A percentile compares a stretch with the other conserved stretches of the same genome.
phyloP scores from a whole-genome alignment of 495 filamentous ascomycete species.

The Oidiodendron maius region DNA sequence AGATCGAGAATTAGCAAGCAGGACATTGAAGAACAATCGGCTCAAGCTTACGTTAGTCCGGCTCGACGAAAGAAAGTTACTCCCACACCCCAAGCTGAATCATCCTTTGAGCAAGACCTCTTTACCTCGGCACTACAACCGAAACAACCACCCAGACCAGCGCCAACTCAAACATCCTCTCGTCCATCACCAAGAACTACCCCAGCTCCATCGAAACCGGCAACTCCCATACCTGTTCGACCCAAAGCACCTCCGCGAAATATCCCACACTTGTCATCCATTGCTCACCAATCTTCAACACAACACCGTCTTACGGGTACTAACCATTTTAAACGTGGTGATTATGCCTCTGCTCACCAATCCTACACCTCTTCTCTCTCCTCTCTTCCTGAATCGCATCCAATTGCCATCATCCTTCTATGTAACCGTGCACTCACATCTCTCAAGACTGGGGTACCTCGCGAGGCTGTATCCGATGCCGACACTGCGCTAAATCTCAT shows the following conservation, averaged over 20 bases:
- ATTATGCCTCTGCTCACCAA: slow-evolving; percentile 79
- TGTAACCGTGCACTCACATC: slow-evolving; percentile 89
- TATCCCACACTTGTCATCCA: slow-evolving; percentile 61
- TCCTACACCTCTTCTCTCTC: slow-evolving; percentile 72
- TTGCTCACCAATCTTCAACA: slow-evolving; percentile 65
- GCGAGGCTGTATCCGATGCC: slow-evolving; percentile 74
- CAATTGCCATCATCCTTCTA: slow-evolving; percentile 75
- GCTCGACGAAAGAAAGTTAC: slow-evolving; percentile 69
- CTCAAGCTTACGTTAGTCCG: slow-evolving; percentile 85
- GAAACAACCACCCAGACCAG: slow-evolving; percentile 9
- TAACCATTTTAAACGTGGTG: slow-evolving; percentile 86
- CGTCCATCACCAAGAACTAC: slow-evolving; percentile 25
- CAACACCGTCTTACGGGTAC: slow-evolving; percentile 73
- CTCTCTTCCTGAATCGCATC: slow-evolving; percentile 73
- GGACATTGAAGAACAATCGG: slow-evolving; percentile 71
- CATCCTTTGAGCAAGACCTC: slow-evolving; percentile 16
- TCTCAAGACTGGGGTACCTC: slow-evolving; percentile 84
- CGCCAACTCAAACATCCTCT: slow-evolving; percentile 1
- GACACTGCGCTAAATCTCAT: slow-evolving; percentile 77
- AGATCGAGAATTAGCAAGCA: slow-evolving; percentile 60
- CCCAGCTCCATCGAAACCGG: slow-evolving; percentile 30
- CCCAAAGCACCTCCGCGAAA: slow-evolving; percentile 51
- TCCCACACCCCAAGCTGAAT: slow-evolving; percentile 31
- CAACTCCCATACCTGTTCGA: slow-evolving; percentile 34
- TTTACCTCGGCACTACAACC: slow-evolving; percentile 7